phyloP scores from a whole-genome alignment of 2,329 filamentous ascomycete genomes.

The Acephala macrosclerotiorum region DNA sequence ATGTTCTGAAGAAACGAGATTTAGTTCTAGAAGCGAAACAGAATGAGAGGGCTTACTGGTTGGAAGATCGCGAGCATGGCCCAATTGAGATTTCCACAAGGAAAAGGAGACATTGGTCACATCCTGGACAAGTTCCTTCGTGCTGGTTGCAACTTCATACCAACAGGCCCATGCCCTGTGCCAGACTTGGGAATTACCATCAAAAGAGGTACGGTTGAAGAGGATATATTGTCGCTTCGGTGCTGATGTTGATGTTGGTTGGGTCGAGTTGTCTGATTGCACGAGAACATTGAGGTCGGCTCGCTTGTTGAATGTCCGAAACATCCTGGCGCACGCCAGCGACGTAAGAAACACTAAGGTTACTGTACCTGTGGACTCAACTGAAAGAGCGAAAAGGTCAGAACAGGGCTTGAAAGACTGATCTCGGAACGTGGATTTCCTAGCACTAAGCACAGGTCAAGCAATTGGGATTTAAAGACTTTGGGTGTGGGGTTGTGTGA shows the following conservation, averaged over 20 bases:
- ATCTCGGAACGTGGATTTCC: too few species aligned
- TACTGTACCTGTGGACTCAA: too few species aligned
- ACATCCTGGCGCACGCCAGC: not conserved
- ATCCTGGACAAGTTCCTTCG: not conserved
- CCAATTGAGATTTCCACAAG: not conserved
- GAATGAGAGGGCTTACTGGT: not conserved
- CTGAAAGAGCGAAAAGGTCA: too few species aligned
- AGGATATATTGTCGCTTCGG: not conserved
- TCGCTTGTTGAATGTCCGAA: not conserved
- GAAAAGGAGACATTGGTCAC: not conserved
- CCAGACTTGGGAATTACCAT: too few species aligned
- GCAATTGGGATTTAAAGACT: too few species aligned
- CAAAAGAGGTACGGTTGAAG: not conserved
- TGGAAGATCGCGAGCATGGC: not conserved
- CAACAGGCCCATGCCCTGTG: not conserved
- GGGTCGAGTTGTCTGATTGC: not conserved
- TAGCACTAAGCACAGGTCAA: too few species aligned
- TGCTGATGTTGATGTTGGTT: not conserved
- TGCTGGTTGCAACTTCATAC: not conserved
- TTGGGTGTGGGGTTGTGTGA: too few species aligned
- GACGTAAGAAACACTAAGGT: too few species aligned
- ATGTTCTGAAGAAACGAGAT: not conserved
- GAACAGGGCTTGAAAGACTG: too few species aligned
- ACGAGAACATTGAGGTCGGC: not conserved
- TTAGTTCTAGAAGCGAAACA: not conserved